Evolutionary conservation across 1,284 basidiomycete species (phyloP), one percentile per base, ranked within the genome.

Genomic region (Anthracocystis walkeri): DNA sequence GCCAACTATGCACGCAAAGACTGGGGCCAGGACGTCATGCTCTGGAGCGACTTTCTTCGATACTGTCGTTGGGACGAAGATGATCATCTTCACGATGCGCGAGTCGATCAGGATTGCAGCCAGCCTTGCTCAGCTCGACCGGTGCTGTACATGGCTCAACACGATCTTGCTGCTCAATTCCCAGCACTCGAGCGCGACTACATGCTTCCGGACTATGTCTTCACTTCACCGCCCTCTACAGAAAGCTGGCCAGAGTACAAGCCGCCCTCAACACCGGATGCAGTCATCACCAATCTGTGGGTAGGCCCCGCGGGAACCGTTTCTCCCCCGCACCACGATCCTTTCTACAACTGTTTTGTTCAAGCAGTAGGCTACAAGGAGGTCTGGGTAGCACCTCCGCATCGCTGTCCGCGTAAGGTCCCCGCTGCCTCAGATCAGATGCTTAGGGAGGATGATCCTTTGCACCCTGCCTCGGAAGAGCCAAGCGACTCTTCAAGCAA

Each of bases 241-340:
- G 8, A 10, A 31, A 60, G 66, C 31, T 73, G 70, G 60, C 81
- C 87, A 7, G 77, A 88, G 0, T 95, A 95, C 82, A 71, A 77
- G 7, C 89, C 92, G 1, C 94, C 93, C 0, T 79, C 83, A 11
- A 91, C 91, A 58, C 89, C 90, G 12, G 75, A 79, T 16, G 89
- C 90, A 33, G 87, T 92, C 11, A 88, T 93, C 12, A 86, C 93
- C 42, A 97, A 96, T 82, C 90, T 90, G 3, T 99, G 96, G 96
- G 83, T 98, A 1, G 96, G 96, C 0, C 93, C 92, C 0, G 87
- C 86, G 61, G 89, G 89, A 18, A 91, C 92, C 0, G 83, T 91
- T 51, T 93, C 92, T 10, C 95, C 95, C 4, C 93, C 96, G 2
- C 96, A 99, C 86, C 93, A 91, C n/a, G 96, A 99, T 84, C 95